phyloP scores from a whole-genome alignment of 2,329 filamentous ascomycete genomes.

The Alternaria sp. region DNA sequence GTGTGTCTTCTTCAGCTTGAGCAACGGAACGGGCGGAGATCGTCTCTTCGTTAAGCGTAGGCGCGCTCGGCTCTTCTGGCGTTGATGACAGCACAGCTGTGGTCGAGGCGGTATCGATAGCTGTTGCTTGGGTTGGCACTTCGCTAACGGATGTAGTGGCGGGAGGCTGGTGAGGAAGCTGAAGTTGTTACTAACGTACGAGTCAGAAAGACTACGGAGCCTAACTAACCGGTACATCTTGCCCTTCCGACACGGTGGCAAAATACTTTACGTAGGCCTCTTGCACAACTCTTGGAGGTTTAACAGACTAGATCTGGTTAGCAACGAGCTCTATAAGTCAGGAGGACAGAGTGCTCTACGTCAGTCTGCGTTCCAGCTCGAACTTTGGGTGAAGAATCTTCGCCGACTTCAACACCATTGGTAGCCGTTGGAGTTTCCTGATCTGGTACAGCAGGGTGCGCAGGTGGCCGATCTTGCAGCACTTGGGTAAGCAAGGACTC shows the following conservation, averaged over 20 bases:
- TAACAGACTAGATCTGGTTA: background rate
- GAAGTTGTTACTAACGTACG: no score
- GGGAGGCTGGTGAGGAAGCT: no score
- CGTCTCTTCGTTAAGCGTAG: background rate
- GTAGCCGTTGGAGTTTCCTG: background rate
- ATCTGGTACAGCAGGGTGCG: background rate
- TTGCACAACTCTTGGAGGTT: background rate
- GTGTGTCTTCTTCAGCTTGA: background rate
- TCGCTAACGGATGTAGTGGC: no score
- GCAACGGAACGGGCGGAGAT: background rate
- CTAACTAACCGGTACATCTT: background rate
- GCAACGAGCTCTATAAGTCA: background rate
- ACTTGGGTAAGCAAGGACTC: background rate
- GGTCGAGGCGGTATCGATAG: no score
- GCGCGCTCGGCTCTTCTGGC: background rate
- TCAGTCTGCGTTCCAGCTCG: background rate
- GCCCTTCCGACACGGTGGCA: background rate
- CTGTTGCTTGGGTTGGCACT: no score
- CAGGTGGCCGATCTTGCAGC: rapidly evolving
- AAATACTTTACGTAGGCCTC: no score
- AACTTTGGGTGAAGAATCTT: background rate
- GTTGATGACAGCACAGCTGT: no score
- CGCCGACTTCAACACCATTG: no score
- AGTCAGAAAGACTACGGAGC: no score
- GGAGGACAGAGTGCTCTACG: background rate